Conservation (phyloP, 371 early-diverging fungal genomes). For the Apophysomyces ossiformis region DNA sequence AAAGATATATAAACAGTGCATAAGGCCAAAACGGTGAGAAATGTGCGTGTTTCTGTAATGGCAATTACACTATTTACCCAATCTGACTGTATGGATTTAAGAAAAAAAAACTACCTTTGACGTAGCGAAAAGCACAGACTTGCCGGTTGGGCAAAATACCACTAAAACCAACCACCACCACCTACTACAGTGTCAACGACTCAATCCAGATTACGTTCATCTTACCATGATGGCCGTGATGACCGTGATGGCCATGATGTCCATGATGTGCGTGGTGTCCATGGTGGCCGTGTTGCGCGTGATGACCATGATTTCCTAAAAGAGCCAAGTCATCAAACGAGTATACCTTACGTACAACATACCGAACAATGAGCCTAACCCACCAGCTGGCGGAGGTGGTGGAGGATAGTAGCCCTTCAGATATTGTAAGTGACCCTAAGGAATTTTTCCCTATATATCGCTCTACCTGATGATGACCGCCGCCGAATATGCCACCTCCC, state of each 20-base stretch:
- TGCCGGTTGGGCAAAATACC: too few species aligned
- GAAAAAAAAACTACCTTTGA: background rate
- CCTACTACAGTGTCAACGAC: background rate
- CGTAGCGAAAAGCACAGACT: too few species aligned
- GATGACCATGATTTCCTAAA: background rate
- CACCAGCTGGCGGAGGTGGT: conserved; percentile 18
- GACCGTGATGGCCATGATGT: conserved; percentile 7
- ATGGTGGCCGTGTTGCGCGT: conserved; percentile 12
- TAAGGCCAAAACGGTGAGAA: background rate
- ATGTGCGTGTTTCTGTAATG: background rate
- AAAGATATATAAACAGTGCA: background rate
- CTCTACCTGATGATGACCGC: conserved; percentile 11
- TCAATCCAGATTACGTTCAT: background rate
- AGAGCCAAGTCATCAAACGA: background rate
- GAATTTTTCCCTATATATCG: background rate
- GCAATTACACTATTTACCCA: background rate
- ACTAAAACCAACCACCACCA: conserved; percentile 2
- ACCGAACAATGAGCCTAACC: conserved; percentile 19
- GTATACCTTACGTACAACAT: background rate
- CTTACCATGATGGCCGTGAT: conserved; percentile 22
- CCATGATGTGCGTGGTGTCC: conserved; percentile 7
- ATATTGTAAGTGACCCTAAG: background rate
- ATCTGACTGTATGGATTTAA: background rate
- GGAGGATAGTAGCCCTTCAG: conserved; percentile 24
- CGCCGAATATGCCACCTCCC: conserved; percentile 11